These are phyloP conservation scores for Apostasia ramifera DNA, from an alignment of 106 monocot species.

Conservation along the genomic window DNA sequence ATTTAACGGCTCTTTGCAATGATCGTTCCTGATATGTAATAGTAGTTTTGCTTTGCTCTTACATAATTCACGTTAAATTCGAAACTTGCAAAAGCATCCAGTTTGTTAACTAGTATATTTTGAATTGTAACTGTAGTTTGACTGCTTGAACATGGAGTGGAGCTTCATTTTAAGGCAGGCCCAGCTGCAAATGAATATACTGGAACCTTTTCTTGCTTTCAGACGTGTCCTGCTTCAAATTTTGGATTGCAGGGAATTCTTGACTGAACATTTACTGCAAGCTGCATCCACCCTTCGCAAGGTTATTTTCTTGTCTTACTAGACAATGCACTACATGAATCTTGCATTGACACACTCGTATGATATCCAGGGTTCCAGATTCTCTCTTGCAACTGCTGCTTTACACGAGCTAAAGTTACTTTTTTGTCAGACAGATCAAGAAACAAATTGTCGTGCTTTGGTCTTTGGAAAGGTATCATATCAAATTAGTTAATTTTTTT, in stretches of 20 bases:
- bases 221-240: conserved; percentile 77
- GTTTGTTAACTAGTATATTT: neutral
- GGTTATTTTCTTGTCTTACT: conserved; percentile 26
- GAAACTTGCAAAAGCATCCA: no score
- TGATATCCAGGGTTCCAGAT: conserved; percentile 65
- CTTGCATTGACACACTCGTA: conserved; percentile 3
- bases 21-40: no score
- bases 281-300: conserved; percentile 86
- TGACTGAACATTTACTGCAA: conserved; percentile 62
- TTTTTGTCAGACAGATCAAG: conserved; percentile 30
- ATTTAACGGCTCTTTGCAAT: no score
- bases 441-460: conserved; percentile 27
- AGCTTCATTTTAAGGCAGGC: conserved; percentile 47
- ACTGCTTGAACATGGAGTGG: conserved; percentile 64
- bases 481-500: neutral
- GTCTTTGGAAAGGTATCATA: conserved; percentile 63
- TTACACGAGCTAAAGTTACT: conserved; percentile 90
- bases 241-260: conserved; percentile 70
- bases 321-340: neutral
- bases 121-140: conserved; percentile 35
- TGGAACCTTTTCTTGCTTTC: conserved; percentile 89
- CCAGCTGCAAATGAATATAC: conserved; percentile 64
- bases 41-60: no score
- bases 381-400: conserved; percentile 82
- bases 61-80: no score